Base-by-base conservation (phyloP, 2,329 filamentous ascomycete species). In the Epichloe sp. region DNA sequence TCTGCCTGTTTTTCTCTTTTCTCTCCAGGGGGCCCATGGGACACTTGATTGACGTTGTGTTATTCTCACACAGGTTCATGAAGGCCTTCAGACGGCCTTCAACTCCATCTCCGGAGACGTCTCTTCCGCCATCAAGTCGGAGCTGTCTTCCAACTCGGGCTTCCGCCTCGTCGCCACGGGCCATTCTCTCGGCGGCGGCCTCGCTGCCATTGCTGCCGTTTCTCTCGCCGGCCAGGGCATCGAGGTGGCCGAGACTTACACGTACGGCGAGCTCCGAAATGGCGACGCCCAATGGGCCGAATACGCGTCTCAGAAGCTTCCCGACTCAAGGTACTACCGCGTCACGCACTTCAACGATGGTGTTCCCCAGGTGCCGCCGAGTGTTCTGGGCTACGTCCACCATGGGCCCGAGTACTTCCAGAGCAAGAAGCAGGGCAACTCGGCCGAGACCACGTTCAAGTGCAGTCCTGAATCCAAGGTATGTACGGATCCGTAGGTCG, bases 291-390 rank as follows among this genome's bases (percentile, higher is more conserved):
- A 47, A 23, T 50, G 49, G 49, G 49, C 49, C 19, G 26, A 46
- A 3, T 47, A 46, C 21, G 37, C 41, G 15, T 17, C 49, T 23
- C 35, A 37, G 44, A 36, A 41, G 23, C 11, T 47, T 11, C 49
- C 36, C 8, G 49, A 47, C 14, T 19, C 42, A 6, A 46, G 17
- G 2, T 50, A 50, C 21, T 50, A 38, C 21, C 49, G 42, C 34
- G 36, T 50, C 34, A 50, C 49, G 3, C 49, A 50, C 26, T 17
- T 10, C 49, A 50, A 50, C n/a, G 49, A 50, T 11, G 49, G 49
- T 36, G 49, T 50, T 15, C 49, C 49, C 11, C 49, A 50, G 26
- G 38, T 50, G 21, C 49, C 49, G 15, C 49, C 49, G 42, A 21
- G 34, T 4, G 5, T 34, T 19, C 43, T 50, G 3, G 49, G 49